phyloP scores from a whole-genome alignment of 139 green algal genomes.

The Chlorella ohadii region DNA sequence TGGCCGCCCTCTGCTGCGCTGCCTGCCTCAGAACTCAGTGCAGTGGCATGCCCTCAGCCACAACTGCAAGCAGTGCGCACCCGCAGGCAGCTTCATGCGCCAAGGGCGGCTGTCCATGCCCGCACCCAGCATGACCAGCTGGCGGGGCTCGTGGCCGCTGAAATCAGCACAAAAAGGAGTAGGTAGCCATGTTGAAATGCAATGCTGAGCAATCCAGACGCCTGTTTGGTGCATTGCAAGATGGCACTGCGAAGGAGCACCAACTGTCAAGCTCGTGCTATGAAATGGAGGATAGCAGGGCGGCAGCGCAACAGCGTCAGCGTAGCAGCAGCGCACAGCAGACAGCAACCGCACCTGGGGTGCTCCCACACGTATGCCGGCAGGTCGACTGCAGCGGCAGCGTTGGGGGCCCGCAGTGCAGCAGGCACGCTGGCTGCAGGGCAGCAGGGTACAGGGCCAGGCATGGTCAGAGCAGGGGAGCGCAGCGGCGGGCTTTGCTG shows the following conservation, averaged over 20 bases:
- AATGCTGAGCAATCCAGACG: too few relatives aligned
- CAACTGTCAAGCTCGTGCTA: too few relatives aligned
- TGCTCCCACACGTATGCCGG: conserved; percentile 4
- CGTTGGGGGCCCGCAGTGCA: not conserved
- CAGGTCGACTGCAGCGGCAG: not conserved
- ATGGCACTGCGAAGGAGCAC: too few relatives aligned
- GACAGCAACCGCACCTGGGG: not conserved
- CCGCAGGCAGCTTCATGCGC: conserved; percentile 67
- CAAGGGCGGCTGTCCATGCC: conserved; percentile 83
- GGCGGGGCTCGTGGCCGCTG: not conserved
- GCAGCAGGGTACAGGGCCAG: not conserved
- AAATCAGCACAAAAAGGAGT: too few relatives aligned
- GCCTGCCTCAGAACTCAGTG: too few relatives aligned
- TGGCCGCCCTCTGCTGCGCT: too few relatives aligned
- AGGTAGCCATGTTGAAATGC: too few relatives aligned
- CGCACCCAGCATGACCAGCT: conserved; percentile 55
- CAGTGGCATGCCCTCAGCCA: not conserved
- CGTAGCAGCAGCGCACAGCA: too few relatives aligned
- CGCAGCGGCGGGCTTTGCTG: too few relatives aligned
- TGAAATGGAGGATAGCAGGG: too few relatives aligned
- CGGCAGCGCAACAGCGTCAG: not conserved
- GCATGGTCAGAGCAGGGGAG: too few relatives aligned
- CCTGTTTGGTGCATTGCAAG: too few relatives aligned
- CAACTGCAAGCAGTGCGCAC: conserved; percentile 16
- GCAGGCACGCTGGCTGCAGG: not conserved